A percentile compares a stretch with the other conserved stretches of the same genome.
Evolutionary conservation across 2,329 filamentous ascomycete species (phyloP).

Genomic region (Ascochyta viciae-villosae): DNA sequence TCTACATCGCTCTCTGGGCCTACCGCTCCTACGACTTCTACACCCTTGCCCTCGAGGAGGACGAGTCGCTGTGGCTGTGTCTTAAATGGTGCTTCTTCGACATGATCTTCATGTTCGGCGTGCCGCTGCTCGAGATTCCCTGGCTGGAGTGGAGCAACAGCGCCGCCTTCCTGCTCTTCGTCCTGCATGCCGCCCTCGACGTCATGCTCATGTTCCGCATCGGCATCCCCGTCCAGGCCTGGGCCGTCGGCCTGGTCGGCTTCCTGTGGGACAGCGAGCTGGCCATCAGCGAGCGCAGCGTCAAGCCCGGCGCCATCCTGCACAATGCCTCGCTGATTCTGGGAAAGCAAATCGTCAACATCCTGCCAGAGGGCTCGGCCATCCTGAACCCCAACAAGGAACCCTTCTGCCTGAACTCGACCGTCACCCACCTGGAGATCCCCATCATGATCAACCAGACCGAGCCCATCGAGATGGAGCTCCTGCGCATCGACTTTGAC

Average conservation of each 20-base stretch:
- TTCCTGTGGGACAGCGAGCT: conserved; percentile 91
- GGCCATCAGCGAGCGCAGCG: conserved; percentile 89
- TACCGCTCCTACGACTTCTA: conserved; percentile 91
- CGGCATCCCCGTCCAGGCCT: conserved; percentile 76
- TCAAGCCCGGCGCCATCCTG: conserved; percentile 85
- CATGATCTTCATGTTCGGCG: conserved; percentile 81
- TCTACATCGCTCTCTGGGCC: conserved; percentile 77
- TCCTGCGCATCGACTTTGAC: conserved; percentile 86
- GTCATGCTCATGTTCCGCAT: conserved; percentile 93
- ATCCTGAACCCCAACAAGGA: conserved; percentile 81
- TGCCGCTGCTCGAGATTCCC: conserved; percentile 88
- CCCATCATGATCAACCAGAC: conserved; percentile 96
- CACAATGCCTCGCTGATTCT: conserved; percentile 94
- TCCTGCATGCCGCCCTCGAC: conserved; percentile 75
- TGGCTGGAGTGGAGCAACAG: conserved; percentile 92
- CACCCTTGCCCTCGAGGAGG: conserved; percentile 77
- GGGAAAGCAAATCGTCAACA: conserved; percentile 97
- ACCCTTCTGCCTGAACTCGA: conserved; percentile 80
- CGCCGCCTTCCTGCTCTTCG: conserved; percentile 73
- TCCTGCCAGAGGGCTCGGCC: conserved; percentile 93
- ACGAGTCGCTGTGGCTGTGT: conserved; percentile 88
- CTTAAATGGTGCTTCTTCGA: conserved; percentile 94
- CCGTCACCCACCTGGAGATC: conserved; percentile 67
- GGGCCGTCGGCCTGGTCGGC: conserved; percentile 75
- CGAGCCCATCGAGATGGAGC: conserved; percentile 83